Conservation (phyloP, 2,329 filamentous ascomycete species). For the Pestalotiopsis fici region DNA sequence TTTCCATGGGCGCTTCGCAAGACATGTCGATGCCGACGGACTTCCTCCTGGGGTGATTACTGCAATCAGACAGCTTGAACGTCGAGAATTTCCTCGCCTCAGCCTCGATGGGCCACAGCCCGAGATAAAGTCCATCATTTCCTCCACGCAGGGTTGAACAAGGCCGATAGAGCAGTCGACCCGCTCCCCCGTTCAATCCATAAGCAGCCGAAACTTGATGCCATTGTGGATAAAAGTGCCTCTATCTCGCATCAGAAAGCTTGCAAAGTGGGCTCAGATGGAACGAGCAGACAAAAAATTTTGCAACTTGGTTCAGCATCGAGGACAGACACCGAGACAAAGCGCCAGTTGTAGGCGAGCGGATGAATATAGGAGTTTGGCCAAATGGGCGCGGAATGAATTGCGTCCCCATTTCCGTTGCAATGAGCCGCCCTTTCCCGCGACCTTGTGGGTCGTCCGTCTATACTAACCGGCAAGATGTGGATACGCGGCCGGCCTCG, state of each 20-base stretch:
- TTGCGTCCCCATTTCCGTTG: conserved; percentile 1
- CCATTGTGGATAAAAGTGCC: neutral
- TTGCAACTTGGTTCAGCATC: neutral
- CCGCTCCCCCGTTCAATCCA: neutral
- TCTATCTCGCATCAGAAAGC: neutral
- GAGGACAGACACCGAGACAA: neutral
- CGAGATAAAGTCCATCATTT: neutral
- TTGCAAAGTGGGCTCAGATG: conserved; percentile 3
- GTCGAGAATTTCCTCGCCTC: neutral
- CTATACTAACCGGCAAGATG: neutral
- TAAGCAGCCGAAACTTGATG: neutral
- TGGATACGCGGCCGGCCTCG: neutral
- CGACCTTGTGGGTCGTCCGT: neutral
- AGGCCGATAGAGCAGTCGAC: neutral
- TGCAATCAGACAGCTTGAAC: neutral
- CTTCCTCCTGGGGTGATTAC: too few species aligned
- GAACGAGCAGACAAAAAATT: neutral
- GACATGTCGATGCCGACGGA: neutral
- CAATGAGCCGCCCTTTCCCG: conserved; percentile 1
- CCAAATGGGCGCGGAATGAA: neutral
- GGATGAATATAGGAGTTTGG: neutral
- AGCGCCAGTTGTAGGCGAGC: neutral
- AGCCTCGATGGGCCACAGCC: neutral
- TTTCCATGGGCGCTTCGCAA: neutral
- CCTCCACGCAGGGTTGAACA: neutral